Evolutionary conservation across 2,329 filamentous ascomycete species (phyloP).

Genomic region (Diaporthe destruens): DNA sequence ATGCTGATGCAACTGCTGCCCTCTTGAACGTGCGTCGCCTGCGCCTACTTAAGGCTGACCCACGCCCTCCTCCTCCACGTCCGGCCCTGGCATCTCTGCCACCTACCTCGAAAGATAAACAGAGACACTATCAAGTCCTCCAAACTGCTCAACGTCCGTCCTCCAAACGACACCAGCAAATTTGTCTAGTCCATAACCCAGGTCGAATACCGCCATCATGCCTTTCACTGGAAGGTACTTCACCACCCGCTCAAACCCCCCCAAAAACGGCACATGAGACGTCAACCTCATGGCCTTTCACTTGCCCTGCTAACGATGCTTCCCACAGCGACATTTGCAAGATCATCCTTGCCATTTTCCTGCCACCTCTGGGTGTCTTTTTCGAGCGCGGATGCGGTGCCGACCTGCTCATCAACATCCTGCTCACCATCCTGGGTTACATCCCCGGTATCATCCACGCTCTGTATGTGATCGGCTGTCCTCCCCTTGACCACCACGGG

Average conservation of each 20-base stretch:
- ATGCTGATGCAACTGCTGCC: conserved; percentile 39
- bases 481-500: not conserved
- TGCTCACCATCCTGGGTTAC: conserved; percentile 80
- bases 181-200: not conserved
- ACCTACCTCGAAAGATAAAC: conserved; percentile 13
- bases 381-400: conserved; percentile 91
- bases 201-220: conserved; percentile 57
- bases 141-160: conserved; percentile 15
- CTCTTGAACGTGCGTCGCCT: conserved; percentile 17
- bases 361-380: conserved; percentile 93
- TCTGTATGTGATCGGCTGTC: conserved; percentile 62
- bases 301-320: conserved; percentile 5
- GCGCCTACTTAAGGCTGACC: conserved; percentile 37
- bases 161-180: not conserved
- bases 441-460: conserved; percentile 92
- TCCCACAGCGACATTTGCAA: conserved; percentile 67
- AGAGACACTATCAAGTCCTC: not conserved
- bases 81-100: not conserved
- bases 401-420: conserved; percentile 92
- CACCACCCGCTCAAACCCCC: not conserved
- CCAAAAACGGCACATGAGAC: not conserved
- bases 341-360: conserved; percentile 87
- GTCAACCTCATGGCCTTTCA: not conserved
- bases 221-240: conserved; percentile 71
- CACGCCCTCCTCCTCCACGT: conserved; percentile 28